Evolutionary conservation across 371 early-diverging fungal genomes (phyloP).

Genomic region (Zychaea mexicana): DNA sequence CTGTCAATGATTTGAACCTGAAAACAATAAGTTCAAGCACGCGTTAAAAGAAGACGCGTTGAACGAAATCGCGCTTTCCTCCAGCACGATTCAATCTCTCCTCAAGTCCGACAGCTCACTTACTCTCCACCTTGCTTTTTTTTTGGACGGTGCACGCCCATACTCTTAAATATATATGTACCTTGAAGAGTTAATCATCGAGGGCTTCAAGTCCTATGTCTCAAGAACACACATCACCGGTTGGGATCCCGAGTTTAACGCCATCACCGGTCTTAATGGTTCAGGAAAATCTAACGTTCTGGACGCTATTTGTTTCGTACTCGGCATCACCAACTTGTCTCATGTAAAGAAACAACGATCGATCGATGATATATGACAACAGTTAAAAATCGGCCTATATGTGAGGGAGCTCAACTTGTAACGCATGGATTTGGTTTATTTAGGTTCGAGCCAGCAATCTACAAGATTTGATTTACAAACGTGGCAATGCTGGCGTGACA

Average conservation of each 20-base stretch:
- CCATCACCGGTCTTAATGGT: conserved; percentile 99
- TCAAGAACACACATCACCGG: conserved; percentile 93
- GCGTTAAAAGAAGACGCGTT: too few species aligned
- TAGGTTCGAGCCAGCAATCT: conserved; percentile 94
- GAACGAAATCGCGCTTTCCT: too few species aligned
- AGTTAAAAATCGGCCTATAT: too few species aligned
- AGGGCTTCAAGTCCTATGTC: conserved; percentile 98
- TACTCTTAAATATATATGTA: too few species aligned
- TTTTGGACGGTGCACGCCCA: too few species aligned
- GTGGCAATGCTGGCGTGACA: conserved; percentile 96
- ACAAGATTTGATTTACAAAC: conserved; percentile 97
- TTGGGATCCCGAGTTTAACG: conserved; percentile 98
- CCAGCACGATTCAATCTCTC: too few species aligned
- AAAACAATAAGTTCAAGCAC: too few species aligned
- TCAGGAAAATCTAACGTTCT: conserved; percentile 99
- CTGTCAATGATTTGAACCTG: too few species aligned
- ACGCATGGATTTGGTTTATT: not conserved
- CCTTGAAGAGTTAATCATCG: conserved; percentile 94
- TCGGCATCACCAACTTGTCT: conserved; percentile 92
- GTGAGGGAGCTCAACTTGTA: not conserved
- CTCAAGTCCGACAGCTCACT: too few species aligned
- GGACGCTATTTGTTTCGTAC: conserved; percentile 99
- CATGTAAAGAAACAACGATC: conserved; percentile 55
- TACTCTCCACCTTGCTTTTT: too few species aligned
- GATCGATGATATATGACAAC: too few species aligned